A percentile compares a stretch with the other conserved stretches of the same genome.
phyloP scores from a whole-genome alignment of 192 early-diverging fungal species.

The Entomortierella beljakovae region DNA sequence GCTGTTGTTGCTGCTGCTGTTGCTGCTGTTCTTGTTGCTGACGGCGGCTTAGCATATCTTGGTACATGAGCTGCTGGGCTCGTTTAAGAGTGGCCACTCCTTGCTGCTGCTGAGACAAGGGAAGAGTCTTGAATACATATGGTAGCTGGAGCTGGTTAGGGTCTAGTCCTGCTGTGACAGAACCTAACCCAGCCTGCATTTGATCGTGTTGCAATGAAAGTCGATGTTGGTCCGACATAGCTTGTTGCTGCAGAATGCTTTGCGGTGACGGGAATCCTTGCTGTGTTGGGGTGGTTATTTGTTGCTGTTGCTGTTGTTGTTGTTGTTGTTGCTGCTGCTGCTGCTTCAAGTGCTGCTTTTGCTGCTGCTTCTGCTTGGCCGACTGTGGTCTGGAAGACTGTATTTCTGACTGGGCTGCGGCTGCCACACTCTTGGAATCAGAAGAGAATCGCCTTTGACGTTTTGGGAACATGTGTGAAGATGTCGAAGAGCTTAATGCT shows the following conservation, averaged over 20 bases:
- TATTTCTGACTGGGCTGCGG: slow-evolving; percentile 31
- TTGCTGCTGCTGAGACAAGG: slow-evolving; percentile 50
- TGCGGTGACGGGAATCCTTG: slow-evolving; percentile 34
- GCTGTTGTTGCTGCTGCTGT: slow-evolving; percentile 5
- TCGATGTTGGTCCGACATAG: slow-evolving; percentile 26
- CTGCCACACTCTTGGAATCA: slow-evolving; percentile 44
- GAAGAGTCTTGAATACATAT: slow-evolving; percentile 47
- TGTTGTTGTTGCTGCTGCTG: slow-evolving; percentile 40
- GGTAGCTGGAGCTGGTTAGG: slow-evolving; percentile 46
- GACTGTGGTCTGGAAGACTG: slow-evolving; percentile 26
- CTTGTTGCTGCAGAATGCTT: slow-evolving; percentile 42
- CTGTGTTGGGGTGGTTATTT: neutral
- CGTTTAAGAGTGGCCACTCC: slow-evolving; percentile 49
- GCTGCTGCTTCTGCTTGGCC: slow-evolving; percentile 42
- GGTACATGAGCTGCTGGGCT: slow-evolving; percentile 50
- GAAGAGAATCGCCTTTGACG: slow-evolving; percentile 55
- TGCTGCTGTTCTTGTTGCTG: slow-evolving; percentile 25
- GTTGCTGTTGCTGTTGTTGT: slow-evolving; percentile 21
- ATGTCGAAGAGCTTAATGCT: neutral
- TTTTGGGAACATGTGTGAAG: slow-evolving; percentile 48
- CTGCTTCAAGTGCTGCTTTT: slow-evolving; percentile 12
- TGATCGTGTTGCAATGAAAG: slow-evolving; percentile 27
- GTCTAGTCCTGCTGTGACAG: slow-evolving; percentile 27
- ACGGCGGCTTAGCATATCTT: slow-evolving; percentile 51
- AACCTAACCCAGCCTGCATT: slow-evolving; percentile 31